A percentile compares a stretch with the other conserved stretches of the same genome.
phyloP scores from a whole-genome alignment of 257 asterid genomes.

The Fraxinus quadrangulata region DNA sequence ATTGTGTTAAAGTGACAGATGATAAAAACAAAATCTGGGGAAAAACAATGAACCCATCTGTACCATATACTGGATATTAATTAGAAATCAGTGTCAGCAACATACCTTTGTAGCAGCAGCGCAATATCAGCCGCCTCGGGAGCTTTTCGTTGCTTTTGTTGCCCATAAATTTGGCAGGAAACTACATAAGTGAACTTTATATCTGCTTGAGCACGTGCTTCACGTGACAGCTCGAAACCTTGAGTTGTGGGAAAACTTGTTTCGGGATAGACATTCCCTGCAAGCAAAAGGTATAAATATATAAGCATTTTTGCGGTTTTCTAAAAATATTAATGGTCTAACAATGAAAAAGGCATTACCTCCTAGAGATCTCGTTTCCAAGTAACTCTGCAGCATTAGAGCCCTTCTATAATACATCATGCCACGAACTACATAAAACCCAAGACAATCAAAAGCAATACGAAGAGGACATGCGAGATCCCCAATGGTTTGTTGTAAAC shows the following conservation, averaged over 20 bases:
- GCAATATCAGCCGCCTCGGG: conserved; percentile 98
- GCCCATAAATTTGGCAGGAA: conserved; percentile 99
- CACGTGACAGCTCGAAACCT: conserved; percentile 85
- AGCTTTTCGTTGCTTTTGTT: conserved; percentile 87
- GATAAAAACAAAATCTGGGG: background rate
- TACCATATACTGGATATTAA: background rate
- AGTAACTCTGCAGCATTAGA: conserved; percentile 85
- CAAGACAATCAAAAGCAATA: conserved; percentile 14
- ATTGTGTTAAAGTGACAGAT: conserved; percentile 1
- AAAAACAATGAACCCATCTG: background rate
- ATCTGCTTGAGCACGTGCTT: conserved; percentile 97
- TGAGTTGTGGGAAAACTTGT: conserved; percentile 52
- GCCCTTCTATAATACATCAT: conserved; percentile 99
- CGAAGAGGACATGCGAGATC: background rate
- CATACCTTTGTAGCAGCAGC: conserved; percentile 81
- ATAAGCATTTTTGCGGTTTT: conserved; percentile 25
- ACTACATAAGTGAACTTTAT: conserved; percentile 87
- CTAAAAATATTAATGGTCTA: conserved; percentile 12
- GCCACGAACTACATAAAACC: conserved; percentile 76
- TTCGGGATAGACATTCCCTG: conserved; percentile 59
- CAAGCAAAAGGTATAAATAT: conserved; percentile 28
- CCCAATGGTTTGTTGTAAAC: background rate
- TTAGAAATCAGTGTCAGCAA: conserved; percentile 13
- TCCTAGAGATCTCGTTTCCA: conserved; percentile 80
- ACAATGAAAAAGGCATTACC: conserved; percentile 45